Evolutionary conservation across 495 filamentous ascomycete genomes (phyloP), one percentile per base, ranked within the genome.

Genomic region (Rhypophila decipiens): DNA sequence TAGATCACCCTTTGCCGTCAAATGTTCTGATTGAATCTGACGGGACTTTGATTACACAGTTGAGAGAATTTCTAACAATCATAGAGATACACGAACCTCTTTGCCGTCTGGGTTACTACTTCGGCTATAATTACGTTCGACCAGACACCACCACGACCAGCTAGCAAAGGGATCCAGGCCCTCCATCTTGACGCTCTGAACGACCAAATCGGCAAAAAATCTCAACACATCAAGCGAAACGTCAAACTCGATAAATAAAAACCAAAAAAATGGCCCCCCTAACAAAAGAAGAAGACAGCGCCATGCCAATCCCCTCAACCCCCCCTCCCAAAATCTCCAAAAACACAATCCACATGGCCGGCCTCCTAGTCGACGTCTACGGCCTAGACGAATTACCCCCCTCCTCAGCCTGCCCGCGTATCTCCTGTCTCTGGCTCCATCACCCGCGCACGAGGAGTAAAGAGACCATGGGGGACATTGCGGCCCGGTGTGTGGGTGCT

Each of bases 401-500:
- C 9, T 48, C 70, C 13, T 65, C 76, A 24, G 54, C 58, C 19
- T n/a, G n/a, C n/a, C n/a, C n/a, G n/a, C 47, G 57, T 23, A 66
- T 90, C 11, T 81, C 88, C 23, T 86, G 83, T 61, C 73, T 95
- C 37, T 95, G 89, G 88, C 78, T 97, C 13, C 76, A 96, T 24
- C 88, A 96, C 65, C 87, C 85, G 1, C 81, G 93, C 18, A 67
- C 84, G 24, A 69, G 79, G 23, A 78, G 68, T 1, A 80, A 87
- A 59, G 80, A 78, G 42, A 74, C 73, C 49, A 96, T 97, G 91
- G 62, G 53, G 15, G 59, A 63, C 39, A 53, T 73, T 31, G 71
- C 72, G 4, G 47, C 56, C 24, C 64, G 65, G 21, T 49, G 59
- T 38, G 47, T 75, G 4, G 50, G 47, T 17, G 65, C 68, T 3